These are phyloP conservation scores for Saccharomycopsis vini DNA, from an alignment of 805 yeast species.

Conservation along the genomic window DNA sequence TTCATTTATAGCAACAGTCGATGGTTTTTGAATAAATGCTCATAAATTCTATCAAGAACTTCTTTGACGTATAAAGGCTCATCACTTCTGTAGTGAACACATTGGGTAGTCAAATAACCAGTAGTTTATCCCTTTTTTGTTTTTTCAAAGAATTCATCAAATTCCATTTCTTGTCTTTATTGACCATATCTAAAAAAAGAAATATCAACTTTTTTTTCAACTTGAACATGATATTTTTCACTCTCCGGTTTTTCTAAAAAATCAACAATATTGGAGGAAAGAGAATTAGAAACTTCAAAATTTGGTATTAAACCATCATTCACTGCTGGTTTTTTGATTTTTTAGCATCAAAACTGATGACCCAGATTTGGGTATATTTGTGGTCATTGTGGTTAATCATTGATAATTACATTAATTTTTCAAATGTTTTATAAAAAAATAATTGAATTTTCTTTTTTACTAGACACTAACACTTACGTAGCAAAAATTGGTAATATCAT, in stretches of 20 bases:
- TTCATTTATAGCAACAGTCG: conserved; percentile 36
- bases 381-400: background rate
- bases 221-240: conserved; percentile 31
- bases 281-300: conserved; percentile 28
- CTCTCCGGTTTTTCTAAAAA: conserved; percentile 29
- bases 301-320: conserved; percentile 32
- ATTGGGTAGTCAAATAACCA: conserved; percentile 64
- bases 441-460: too few relatives aligned
- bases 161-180: conserved; percentile 40
- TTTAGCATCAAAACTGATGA: background rate
- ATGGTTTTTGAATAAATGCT: conserved; percentile 55
- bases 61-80: conserved; percentile 27
- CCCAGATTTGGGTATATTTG: background rate
- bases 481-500: too few relatives aligned
- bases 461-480: too few relatives aligned
- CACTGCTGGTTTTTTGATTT: conserved; percentile 37
- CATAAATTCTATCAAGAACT: conserved; percentile 35
- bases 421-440: too few relatives aligned
- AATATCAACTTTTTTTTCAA: conserved; percentile 47
- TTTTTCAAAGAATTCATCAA: conserved; percentile 38
- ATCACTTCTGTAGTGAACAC: conserved; percentile 24
- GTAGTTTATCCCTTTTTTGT: conserved; percentile 35
- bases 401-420: too few relatives aligned
- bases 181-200: conserved; percentile 69
- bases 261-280: conserved; percentile 28